Conservation (phyloP, 2,329 filamentous ascomycete genomes). For the Diaporthe destruens region DNA sequence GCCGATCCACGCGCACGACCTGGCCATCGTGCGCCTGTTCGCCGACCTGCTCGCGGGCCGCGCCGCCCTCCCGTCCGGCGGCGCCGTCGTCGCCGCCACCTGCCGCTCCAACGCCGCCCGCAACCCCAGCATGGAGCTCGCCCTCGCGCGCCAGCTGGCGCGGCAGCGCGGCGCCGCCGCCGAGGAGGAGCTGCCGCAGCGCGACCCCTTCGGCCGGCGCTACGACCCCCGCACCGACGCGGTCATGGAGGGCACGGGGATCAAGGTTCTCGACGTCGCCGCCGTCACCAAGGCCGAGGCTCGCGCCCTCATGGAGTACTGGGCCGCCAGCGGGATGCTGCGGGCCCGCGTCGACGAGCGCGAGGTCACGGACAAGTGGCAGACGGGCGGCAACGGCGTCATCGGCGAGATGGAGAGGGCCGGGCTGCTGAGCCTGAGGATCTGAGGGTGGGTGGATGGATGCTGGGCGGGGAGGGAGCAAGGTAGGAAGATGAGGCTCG, state of each 20-base stretch:
- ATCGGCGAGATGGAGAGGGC: slow-evolving; percentile 88
- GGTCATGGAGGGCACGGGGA: slow-evolving; percentile 58
- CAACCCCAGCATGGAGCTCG: slow-evolving; percentile 76
- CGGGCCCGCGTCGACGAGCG: slow-evolving; percentile 77
- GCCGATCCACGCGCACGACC: slow-evolving; percentile 86
- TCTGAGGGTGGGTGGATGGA: no score
- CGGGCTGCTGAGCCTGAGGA: slow-evolving; percentile 61
- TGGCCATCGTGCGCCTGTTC: slow-evolving; percentile 82
- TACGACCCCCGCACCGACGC: slow-evolving; percentile 71
- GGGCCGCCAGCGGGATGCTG: slow-evolving; percentile 86
- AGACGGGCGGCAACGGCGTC: slow-evolving; percentile 82
- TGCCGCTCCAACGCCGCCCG: slow-evolving; percentile 77
- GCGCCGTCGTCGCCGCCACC: slow-evolving; percentile 80
- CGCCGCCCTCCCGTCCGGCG: slow-evolving; percentile 75
- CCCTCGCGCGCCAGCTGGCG: slow-evolving; percentile 69
- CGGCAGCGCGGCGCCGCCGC: slow-evolving; percentile 49
- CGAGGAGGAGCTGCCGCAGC: slow-evolving; percentile 48
- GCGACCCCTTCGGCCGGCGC: slow-evolving; percentile 66
- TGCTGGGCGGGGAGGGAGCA: no score
- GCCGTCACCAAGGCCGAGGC: slow-evolving; percentile 82
- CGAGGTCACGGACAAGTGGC: slow-evolving; percentile 85
- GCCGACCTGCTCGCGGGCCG: slow-evolving; percentile 76
- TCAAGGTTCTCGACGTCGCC: slow-evolving; percentile 68
- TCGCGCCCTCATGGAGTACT: slow-evolving; percentile 89
- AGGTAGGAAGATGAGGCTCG: not conserved